Base-by-base conservation (phyloP, 371 early-diverging fungal species). In the Rhizopus sp. region DNA sequence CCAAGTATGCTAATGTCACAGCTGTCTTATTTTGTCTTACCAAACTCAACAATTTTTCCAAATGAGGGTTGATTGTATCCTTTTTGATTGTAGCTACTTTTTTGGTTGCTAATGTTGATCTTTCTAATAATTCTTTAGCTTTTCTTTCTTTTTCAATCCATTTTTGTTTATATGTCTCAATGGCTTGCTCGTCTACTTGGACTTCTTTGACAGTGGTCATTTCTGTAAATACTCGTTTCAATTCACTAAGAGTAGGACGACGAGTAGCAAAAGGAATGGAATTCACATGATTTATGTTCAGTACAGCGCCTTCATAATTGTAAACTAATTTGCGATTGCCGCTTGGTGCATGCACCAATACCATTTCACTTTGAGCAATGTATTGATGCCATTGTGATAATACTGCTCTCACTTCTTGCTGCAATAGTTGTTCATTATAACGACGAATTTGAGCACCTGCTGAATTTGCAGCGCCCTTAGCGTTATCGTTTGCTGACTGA, bases 381-480 rank as follows among this genome's bases (percentile, higher is more conserved):
- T 79, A 60, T 6, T 75, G 60, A n/a, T 73, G 78, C 95, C 95
- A 95, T 33, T 81, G 72, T 0, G 57, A 59, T 35, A 96, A 40
- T 3, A 93, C 62, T 13, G 82, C 83, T 4, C 86, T 78, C 9
- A 96, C 82, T 23, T 97, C 97, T 48, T 88, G 80, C 58, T 85
- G 75, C 12, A 96, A 70, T 42, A 79, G 80, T 30, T 75, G 80
- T 64, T 98, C 97, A 62, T 96, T 96, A 69, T 94, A 85, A 55
- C 96, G 76, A 42, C 98, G 82, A 32, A 97, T 80, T 50, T 82
- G 82, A 0, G 97, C 93, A 52, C 97, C 97, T 7, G 95, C 97
- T 7, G 94, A 94, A 17, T 90, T 90, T 1, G 97, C 96, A 5
- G 80, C 82, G n/a, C 93, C 93, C 64, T 91, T 91, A 8, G 89